These are phyloP conservation scores for Pseudocercospora crystallina DNA, from an alignment of 2,329 filamentous ascomycete species.

Conservation along the genomic window DNA sequence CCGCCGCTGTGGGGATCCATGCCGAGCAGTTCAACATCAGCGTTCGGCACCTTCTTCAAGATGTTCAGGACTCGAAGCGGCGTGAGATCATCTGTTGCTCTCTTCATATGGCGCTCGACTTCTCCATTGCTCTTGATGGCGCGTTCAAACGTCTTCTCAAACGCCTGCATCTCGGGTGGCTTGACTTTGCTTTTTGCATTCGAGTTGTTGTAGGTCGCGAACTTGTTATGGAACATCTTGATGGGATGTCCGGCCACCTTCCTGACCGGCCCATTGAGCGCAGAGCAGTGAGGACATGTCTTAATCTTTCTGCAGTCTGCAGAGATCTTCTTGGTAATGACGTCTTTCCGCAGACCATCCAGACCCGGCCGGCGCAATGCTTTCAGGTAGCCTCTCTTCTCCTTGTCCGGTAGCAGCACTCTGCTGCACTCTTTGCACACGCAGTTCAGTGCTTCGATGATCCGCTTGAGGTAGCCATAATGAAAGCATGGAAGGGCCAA, in stretches of 20 bases:
- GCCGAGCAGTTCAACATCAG: slow-evolving; percentile 87
- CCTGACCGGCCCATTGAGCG: slow-evolving; percentile 85
- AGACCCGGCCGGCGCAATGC: slow-evolving; percentile 77
- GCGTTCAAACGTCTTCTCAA: slow-evolving; percentile 80
- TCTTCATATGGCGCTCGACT: slow-evolving; percentile 84
- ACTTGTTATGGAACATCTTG: slow-evolving; percentile 94
- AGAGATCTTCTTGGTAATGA: slow-evolving; percentile 83
- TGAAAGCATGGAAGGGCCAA: slow-evolving; percentile 91
- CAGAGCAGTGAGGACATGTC: slow-evolving; percentile 74
- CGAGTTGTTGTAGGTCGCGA: slow-evolving; percentile 81
- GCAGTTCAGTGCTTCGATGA: slow-evolving; percentile 86
- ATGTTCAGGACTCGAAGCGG: slow-evolving; percentile 85
- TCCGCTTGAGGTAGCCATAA: slow-evolving; percentile 91
- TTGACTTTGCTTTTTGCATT: slow-evolving; percentile 80
- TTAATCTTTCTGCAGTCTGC: slow-evolving; percentile 87
- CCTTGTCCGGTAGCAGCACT: slow-evolving; percentile 77
- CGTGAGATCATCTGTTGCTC: slow-evolving; percentile 92
- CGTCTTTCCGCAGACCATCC: slow-evolving; percentile 81
- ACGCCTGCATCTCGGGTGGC: slow-evolving; percentile 77
- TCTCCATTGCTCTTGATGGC: slow-evolving; percentile 77
- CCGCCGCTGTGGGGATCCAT: slow-evolving; percentile 77
- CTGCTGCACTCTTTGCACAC: slow-evolving; percentile 93
- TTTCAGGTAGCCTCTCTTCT: slow-evolving; percentile 74
- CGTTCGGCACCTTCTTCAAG: slow-evolving; percentile 80
- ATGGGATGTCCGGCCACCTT: slow-evolving; percentile 80